Evolutionary conservation across 208 protist species (phyloP).

Genomic region (Trypanosoma cruzi): DNA sequence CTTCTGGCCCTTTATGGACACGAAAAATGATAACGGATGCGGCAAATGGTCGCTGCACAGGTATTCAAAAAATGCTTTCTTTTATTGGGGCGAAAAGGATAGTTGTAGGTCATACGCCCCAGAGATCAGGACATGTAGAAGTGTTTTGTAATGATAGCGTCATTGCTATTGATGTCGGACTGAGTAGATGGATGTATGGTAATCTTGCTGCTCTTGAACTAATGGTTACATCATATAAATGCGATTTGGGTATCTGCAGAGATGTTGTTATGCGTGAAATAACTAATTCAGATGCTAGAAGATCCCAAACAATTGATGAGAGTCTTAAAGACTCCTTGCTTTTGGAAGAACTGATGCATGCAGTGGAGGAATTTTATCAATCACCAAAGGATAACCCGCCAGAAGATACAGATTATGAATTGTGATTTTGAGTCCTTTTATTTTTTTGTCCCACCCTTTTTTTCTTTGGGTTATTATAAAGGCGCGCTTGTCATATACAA

Average conservation of each 20-base stretch:
- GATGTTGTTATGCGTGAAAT: slow-evolving; percentile 38
- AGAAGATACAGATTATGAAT: slow-evolving; percentile 28
- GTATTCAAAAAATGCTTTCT: slow-evolving; percentile 35
- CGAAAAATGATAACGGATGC: slow-evolving; percentile 67
- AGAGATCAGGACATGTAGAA: slow-evolving; percentile 53
- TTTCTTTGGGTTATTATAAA: background rate
- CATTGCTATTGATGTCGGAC: slow-evolving; percentile 71
- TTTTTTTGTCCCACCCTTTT: slow-evolving; percentile 13
- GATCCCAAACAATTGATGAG: slow-evolving; percentile 24
- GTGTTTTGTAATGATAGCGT: slow-evolving; percentile 61
- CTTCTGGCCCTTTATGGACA: slow-evolving; percentile 72
- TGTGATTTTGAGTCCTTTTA: slow-evolving; percentile 14
- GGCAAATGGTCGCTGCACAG: slow-evolving; percentile 45
- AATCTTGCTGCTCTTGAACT: slow-evolving; percentile 65
- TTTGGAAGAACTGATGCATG: slow-evolving; percentile 30
- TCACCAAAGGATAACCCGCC: background rate
- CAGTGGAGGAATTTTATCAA: slow-evolving; percentile 15
- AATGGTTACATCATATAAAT: slow-evolving; percentile 34
- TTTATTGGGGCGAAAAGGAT: slow-evolving; percentile 45
- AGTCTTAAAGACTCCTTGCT: slow-evolving; percentile 25
- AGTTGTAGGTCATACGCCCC: slow-evolving; percentile 81
- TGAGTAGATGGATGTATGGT: slow-evolving; percentile 79
- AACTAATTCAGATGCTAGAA: slow-evolving; percentile 5
- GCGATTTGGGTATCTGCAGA: slow-evolving; percentile 12
- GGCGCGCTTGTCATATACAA: too few species aligned